phyloP scores from a whole-genome alignment of 1,284 basidiomycete genomes.

The Sanghuangporus baumii region DNA sequence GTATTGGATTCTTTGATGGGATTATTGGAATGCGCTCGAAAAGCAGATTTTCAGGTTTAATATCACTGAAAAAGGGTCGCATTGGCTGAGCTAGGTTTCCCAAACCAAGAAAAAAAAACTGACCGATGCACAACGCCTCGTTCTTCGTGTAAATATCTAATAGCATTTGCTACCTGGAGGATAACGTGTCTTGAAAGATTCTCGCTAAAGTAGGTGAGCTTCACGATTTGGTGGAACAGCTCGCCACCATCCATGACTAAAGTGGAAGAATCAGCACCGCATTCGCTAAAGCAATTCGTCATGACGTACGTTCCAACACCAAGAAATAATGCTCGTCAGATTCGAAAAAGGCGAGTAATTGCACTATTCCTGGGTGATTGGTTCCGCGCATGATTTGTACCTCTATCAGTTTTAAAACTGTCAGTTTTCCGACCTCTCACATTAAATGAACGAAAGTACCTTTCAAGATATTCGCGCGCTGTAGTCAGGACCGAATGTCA shows the following conservation, averaged over 20 bases:
- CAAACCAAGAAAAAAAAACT: constrained; percentile 15
- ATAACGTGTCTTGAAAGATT: constrained; percentile 94
- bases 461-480: constrained; percentile 98
- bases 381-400: constrained; percentile 99
- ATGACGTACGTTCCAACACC: constrained; percentile 77
- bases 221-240: constrained; percentile 99
- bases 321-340: constrained; percentile 93
- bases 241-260: constrained; percentile 96
- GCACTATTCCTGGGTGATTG: constrained; percentile 87
- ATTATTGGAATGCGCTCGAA: constrained; percentile 94
- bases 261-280: constrained; percentile 1
- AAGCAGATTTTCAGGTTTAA: constrained; percentile 97
- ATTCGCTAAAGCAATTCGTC: neutral
- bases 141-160: constrained; percentile 96
- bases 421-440: neutral
- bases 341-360: constrained; percentile 86
- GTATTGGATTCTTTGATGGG: constrained; percentile 73
- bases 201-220: constrained; percentile 98
- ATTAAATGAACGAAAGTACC: constrained; percentile 33
- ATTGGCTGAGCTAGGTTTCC: neutral
- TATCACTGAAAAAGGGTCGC: constrained; percentile 50
- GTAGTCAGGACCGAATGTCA: constrained; percentile 28
- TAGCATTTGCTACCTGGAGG: constrained; percentile 93
- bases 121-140: constrained; percentile 92
- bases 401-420: constrained; percentile 56